phyloP scores from a whole-genome alignment of 176 grass and related monocot species.

The Carex cristatella region DNA sequence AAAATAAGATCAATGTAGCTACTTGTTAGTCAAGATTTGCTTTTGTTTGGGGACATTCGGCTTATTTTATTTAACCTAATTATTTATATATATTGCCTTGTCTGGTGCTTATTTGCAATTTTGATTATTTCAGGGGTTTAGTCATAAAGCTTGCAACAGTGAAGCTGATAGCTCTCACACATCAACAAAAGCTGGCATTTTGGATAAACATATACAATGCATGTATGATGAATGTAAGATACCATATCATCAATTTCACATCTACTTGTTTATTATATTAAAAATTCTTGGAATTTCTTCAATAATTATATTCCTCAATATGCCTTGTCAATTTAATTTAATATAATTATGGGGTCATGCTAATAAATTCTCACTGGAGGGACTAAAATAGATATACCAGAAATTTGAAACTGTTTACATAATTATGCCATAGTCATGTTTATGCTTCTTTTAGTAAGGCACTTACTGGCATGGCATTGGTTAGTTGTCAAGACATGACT shows the following conservation, averaged over 20 bases:
- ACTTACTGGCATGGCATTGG: not conserved
- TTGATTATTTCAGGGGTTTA: conserved; percentile 55
- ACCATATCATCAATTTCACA: conserved; percentile 18
- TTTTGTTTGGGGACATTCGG: not conserved
- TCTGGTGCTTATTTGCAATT: conserved; percentile 7
- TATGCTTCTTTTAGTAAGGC: not conserved
- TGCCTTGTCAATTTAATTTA: too few species aligned
- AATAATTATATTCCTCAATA: too few species aligned
- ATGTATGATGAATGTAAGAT: conserved; percentile 98
- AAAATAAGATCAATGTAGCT: not conserved
- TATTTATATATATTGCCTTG: conserved; percentile 10
- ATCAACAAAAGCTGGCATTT: conserved; percentile 95
- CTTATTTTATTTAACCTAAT: not conserved
- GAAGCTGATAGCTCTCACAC: conserved; percentile 57
- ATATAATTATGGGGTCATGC: not conserved
- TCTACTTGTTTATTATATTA: not conserved
- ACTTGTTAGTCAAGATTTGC: conserved; percentile 3
- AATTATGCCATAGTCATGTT: not conserved
- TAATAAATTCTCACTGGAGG: not conserved
- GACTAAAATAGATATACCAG: not conserved
- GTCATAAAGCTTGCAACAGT: conserved; percentile 52
- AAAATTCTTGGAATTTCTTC: not conserved
- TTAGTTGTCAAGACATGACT: not conserved
- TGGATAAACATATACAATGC: conserved; percentile 98
- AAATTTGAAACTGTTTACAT: not conserved